Evolutionary conservation across 2,329 filamentous ascomycete species (phyloP).

Genomic region (Pleurostoma richardsiae): DNA sequence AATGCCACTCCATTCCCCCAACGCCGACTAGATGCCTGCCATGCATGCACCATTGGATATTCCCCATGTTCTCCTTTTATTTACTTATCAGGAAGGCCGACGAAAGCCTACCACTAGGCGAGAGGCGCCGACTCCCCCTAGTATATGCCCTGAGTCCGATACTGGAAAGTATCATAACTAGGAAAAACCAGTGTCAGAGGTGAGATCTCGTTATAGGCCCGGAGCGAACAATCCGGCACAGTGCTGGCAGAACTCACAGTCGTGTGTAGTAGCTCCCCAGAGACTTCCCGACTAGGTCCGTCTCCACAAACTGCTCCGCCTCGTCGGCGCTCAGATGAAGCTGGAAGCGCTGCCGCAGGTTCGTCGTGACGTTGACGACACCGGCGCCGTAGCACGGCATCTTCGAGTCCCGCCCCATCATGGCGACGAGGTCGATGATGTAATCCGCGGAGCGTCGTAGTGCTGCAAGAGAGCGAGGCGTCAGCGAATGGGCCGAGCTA

Average conservation of each 20-base stretch:
- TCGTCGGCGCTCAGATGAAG: conserved; percentile 78
- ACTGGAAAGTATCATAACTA: conserved; percentile 83
- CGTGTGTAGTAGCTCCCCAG: conserved; percentile 83
- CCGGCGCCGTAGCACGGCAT: conserved; percentile 82
- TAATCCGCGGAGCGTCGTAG: conserved; percentile 73
- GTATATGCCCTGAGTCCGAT: conserved; percentile 83
- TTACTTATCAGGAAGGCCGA: neutral
- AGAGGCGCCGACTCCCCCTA: conserved; percentile 29
- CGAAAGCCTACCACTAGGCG: too few species aligned
- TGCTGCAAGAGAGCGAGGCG: conserved; percentile 37
- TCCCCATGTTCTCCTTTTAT: neutral
- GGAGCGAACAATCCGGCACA: neutral
- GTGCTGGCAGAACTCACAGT: conserved; percentile 51
- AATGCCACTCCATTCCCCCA: neutral
- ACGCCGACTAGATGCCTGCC: neutral
- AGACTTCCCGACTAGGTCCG: conserved; percentile 73
- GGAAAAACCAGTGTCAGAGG: conserved; percentile 6
- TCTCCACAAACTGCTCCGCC: conserved; percentile 76
- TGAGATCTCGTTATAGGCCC: neutral
- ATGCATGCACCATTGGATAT: neutral
- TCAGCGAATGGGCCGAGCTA: conserved; percentile 1
- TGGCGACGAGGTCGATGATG: conserved; percentile 74
- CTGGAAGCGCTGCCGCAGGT: conserved; percentile 71
- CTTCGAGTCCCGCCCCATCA: conserved; percentile 79
- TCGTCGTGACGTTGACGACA: conserved; percentile 63